These are phyloP conservation scores for Withania somnifera DNA, from an alignment of 305 asterid species.

Conservation along the genomic window DNA sequence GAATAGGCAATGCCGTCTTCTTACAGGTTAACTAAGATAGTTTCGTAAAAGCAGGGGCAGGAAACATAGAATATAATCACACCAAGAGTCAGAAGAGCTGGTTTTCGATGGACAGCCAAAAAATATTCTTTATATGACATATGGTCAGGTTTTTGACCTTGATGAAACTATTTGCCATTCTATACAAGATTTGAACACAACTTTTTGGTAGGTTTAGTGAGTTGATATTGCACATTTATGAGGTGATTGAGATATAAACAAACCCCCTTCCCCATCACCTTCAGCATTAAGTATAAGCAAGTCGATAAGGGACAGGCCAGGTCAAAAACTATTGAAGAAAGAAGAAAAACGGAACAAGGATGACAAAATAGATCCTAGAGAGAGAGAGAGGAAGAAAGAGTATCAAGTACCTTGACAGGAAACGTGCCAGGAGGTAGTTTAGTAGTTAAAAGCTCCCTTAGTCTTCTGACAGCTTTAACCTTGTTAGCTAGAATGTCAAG, in stretches of 20 bases:
- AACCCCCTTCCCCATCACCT: not conserved
- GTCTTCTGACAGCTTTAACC: constrained; percentile 95
- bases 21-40: not conserved
- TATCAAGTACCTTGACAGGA: constrained; percentile 79
- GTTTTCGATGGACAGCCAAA: not conserved
- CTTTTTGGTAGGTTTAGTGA: not conserved
- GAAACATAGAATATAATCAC: not conserved
- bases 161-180: not conserved
- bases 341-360: not conserved
- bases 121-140: not conserved
- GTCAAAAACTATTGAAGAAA: not conserved
- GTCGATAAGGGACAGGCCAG: not conserved
- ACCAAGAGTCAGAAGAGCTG: not conserved
- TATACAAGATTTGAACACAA: not conserved
- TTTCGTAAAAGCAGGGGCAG: not conserved
- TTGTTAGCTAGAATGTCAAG: constrained; percentile 18
- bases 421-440: constrained; percentile 87
- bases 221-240: not conserved
- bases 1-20: not conserved
- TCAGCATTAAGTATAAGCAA: not conserved
- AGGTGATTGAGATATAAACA: not conserved
- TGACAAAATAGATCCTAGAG: not conserved
- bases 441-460: constrained; percentile 92
- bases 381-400: not conserved
- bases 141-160: not conserved